Evolutionary conservation across 1,139 yeast species (phyloP).

Genomic region (Suhomyces ambrosiae): DNA sequence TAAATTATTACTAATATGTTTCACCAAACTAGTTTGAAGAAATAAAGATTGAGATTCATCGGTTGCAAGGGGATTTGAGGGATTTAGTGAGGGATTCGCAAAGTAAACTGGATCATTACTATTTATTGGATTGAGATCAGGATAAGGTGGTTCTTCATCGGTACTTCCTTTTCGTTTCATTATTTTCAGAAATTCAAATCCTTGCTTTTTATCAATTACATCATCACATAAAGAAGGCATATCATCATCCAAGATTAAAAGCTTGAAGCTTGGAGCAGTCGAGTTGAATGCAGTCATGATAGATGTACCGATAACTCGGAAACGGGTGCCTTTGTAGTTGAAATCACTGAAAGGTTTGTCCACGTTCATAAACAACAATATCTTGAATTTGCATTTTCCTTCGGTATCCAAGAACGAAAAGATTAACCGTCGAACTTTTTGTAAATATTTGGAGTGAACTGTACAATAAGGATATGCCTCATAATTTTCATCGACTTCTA

Average conservation of each 20-base stretch:
- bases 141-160: constrained; percentile 4
- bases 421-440: constrained; percentile 31
- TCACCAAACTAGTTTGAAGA: constrained; percentile 3
- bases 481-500: constrained; percentile 14
- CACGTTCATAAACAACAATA: constrained; percentile 40
- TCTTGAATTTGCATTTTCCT: constrained; percentile 21
- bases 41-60: constrained; percentile 10
- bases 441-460: constrained; percentile 34
- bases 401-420: constrained; percentile 30
- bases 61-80: constrained; percentile 23
- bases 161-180: constrained; percentile 7
- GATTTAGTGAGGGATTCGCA: constrained; percentile 36
- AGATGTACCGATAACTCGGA: constrained; percentile 43
- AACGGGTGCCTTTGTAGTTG: constrained; percentile 38
- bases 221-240: constrained; percentile 42
- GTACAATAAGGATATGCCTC: constrained; percentile 41
- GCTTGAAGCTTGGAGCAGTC: constrained; percentile 37
- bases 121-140: constrained; percentile 14
- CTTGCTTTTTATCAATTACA: constrained; percentile 33
- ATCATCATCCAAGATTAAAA: constrained; percentile 37
- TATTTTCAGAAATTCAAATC: constrained; percentile 30
- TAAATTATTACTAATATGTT: constrained; percentile 32
- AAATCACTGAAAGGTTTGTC: constrained; percentile 46
- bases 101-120: constrained; percentile 10
- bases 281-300: constrained; percentile 33